Evolutionary conservation across 345 rosid genomes (phyloP).

Genomic region (Raphanus raphanistrum): DNA sequence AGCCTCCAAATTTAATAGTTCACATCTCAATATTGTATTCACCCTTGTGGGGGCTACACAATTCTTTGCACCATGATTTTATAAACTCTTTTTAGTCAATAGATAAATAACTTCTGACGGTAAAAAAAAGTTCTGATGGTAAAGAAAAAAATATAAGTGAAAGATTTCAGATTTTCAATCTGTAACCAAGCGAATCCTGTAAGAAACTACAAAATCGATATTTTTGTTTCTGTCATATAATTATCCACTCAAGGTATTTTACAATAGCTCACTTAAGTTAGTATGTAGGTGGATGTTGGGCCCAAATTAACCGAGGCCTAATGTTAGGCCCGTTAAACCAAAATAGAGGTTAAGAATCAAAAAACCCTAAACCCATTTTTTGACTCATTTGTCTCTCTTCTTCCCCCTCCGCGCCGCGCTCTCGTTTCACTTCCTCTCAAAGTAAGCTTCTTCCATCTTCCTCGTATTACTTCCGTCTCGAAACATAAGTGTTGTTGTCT

Average conservation of each 20-base stretch:
- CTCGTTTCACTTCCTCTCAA: slow-evolving; percentile 3
- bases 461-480: neutral
- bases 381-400: neutral
- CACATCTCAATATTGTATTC: neutral
- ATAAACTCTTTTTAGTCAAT: too few relatives aligned
- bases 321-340: neutral
- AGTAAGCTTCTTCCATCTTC: slow-evolving; percentile 31
- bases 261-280: too few relatives aligned
- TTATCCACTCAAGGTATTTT: too few relatives aligned
- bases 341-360: slow-evolving; percentile 15
- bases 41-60: neutral
- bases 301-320: neutral
- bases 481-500: neutral
- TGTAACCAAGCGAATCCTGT: neutral
- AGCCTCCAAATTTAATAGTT: neutral
- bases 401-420: slow-evolving; percentile 23
- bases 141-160: too few relatives aligned
- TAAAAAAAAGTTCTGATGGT: neutral
- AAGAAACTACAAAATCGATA: neutral
- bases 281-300: neutral
- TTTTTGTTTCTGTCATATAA: too few relatives aligned
- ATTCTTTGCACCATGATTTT: neutral
- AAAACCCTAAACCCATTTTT: slow-evolving; percentile 30
- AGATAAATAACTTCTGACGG: neutral
- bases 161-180: too few relatives aligned